phyloP scores from a whole-genome alignment of 2,329 filamentous ascomycete species.

The Dactylella cylindrospora region DNA sequence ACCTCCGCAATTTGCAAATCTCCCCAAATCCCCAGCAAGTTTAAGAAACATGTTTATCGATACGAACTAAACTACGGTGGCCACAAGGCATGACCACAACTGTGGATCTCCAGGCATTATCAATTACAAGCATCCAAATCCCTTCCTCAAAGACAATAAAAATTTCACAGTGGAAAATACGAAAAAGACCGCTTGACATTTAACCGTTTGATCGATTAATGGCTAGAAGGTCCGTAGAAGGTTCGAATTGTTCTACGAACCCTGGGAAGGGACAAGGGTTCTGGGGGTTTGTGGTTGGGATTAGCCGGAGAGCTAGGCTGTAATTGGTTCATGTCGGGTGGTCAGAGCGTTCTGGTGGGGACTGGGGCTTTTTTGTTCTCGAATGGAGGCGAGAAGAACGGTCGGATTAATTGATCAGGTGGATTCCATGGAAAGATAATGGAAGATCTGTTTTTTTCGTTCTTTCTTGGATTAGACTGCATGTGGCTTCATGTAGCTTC shows the following conservation, averaged over 20 bases:
- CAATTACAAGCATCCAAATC: too few species aligned
- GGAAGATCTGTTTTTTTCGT: too few species aligned
- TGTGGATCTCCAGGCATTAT: too few species aligned
- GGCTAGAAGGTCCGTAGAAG: conserved; percentile 42
- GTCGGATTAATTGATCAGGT: too few species aligned
- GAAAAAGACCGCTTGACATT: conserved; percentile 26
- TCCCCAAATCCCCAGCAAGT: too few species aligned
- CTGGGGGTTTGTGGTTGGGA: conserved; percentile 21
- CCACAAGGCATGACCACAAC: conserved; percentile 31
- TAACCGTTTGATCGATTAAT: conserved; percentile 33
- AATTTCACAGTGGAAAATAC: conserved; percentile 19
- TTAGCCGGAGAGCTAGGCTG: conserved; percentile 30
- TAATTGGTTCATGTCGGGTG: conserved; percentile 24
- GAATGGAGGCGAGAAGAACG: conserved; percentile 24
- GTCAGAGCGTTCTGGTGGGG: conserved; percentile 21
- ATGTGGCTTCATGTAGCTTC: too few species aligned
- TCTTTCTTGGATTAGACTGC: too few species aligned
- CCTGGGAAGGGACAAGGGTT: conserved; percentile 23
- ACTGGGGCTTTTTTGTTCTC: conserved; percentile 8
- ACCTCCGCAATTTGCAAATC: too few species aligned
- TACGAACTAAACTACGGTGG: conserved; percentile 28
- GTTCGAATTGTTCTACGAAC: conserved; percentile 37
- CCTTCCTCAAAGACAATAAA: not conserved
- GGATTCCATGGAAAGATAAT: too few species aligned
- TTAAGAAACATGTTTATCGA: conserved; percentile 29